phyloP scores from a whole-genome alignment of 306 rosid species.

The Glycine latifolia region DNA sequence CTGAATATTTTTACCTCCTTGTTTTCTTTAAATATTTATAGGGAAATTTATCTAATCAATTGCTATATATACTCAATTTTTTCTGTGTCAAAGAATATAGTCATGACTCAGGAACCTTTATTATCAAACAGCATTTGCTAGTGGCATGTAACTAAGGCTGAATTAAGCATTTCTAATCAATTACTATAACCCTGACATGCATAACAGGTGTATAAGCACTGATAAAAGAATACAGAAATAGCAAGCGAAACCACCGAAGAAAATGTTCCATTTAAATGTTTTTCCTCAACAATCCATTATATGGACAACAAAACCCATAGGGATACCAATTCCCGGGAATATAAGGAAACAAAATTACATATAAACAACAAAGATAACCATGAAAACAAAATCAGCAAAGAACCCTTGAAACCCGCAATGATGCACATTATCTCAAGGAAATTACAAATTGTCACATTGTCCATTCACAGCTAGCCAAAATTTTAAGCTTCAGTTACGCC shows the following conservation, averaged over 20 bases:
- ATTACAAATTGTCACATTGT: conserved; percentile 53
- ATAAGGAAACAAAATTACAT: conserved; percentile 46
- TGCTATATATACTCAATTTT: not conserved
- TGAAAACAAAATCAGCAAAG: conserved; percentile 49
- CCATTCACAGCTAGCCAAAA: conserved; percentile 68
- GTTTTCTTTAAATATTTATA: too few relatives aligned
- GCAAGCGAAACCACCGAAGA: conserved; percentile 30
- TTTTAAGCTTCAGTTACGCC: conserved; percentile 61
- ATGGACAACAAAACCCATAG: conserved; percentile 44
- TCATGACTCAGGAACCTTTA: not conserved
- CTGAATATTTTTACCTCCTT: too few relatives aligned
- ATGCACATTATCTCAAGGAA: conserved; percentile 47
- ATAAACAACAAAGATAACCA: conserved; percentile 43
- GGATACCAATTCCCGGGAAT: conserved; percentile 17
- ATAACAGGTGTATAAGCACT: conserved; percentile 2
- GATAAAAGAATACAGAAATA: conserved; percentile 29
- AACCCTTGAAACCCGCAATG: conserved; percentile 48
- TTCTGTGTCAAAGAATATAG: not conserved
- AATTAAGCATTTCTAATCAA: not conserved
- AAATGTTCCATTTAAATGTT: conserved; percentile 37
- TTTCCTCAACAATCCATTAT: conserved; percentile 36
- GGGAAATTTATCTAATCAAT: not conserved
- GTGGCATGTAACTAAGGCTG: not conserved
- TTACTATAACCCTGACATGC: not conserved
- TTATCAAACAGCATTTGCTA: not conserved